Evolutionary conservation across 2,329 filamentous ascomycete species (phyloP), one percentile per base, ranked within the genome.

Genomic region (Xylariaceae sp.): DNA sequence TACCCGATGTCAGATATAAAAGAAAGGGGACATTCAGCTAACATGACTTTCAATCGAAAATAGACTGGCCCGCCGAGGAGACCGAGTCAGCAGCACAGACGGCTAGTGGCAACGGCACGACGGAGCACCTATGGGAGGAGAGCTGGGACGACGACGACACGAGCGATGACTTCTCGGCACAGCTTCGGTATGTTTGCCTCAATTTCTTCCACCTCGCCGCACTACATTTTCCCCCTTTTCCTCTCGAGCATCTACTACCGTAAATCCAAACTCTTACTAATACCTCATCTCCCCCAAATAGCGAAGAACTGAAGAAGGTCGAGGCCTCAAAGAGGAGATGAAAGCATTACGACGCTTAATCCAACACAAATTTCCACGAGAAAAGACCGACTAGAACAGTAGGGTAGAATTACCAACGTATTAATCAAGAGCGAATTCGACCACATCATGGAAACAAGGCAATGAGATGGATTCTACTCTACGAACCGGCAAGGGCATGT

Each of bases 131-230:
- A 52, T 99, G 95, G 95, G 95, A 99, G 78, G 95, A 99, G 82
- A 97, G 92, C 82, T 99, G 95, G 95, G 95, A 99, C 73, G 95
- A 99, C 71, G 94, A 98, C 74, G 95, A 98, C 77, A 95, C 92
- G 65, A 95, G 85, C 69, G 95, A 99, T 73, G 95, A 99, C 71
- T 99, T 99, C 75, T 95, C 92, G 11, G 86, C 90, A 70, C 94
- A 98, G 80, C 79, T 99, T 71, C 96, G 92, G 94, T 96, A 76
- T 66, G 89, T 81, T 19, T 3, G 8, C 12, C 51, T n/a, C 37
- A 33, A 37, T 28, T 28, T 40, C 21, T 6, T n/a, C 11, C 19
- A 8, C 1, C 4, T 16, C n/a, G 6, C 44, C 24, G n/a, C 21
- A n/a, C 11, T 14, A 4, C 19, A 11, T 34, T 23, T 21, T n/a